These are phyloP conservation scores for Globisporangium cylindrosporum DNA, from an alignment of 352 stramenopile genomes.

Conservation along the genomic window DNA sequence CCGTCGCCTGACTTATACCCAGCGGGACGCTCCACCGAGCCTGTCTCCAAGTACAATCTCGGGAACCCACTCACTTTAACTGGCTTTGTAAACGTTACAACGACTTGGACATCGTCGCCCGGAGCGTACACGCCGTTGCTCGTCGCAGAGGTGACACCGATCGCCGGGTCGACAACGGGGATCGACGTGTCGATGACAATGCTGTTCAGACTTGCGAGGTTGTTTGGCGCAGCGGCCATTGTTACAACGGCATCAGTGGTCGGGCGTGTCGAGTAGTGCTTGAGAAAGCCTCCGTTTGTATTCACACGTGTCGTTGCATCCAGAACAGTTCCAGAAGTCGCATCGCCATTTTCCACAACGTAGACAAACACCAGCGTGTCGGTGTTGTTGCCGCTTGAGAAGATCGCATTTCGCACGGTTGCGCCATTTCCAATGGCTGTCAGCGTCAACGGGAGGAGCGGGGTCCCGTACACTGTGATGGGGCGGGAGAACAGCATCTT, in stretches of 20 bases:
- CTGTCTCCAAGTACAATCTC: slow-evolving; percentile 69
- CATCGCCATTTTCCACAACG: slow-evolving; percentile 56
- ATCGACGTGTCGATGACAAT: slow-evolving; percentile 65
- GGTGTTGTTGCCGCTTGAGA: slow-evolving; percentile 67
- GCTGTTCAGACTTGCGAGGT: slow-evolving; percentile 49
- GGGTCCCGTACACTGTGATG: slow-evolving; percentile 63
- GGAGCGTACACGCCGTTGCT: slow-evolving; percentile 63
- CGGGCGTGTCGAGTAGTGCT: slow-evolving; percentile 62
- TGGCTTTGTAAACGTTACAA: slow-evolving; percentile 77
- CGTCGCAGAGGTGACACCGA: slow-evolving; percentile 53
- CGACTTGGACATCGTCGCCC: slow-evolving; percentile 59
- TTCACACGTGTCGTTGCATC: slow-evolving; percentile 58
- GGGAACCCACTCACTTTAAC: slow-evolving; percentile 65
- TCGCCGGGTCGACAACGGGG: slow-evolving; percentile 45
- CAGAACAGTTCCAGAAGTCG: slow-evolving; percentile 28
- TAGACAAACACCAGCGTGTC: slow-evolving; percentile 69
- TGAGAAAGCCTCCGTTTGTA: slow-evolving; percentile 64
- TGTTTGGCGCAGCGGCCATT: slow-evolving; percentile 44
- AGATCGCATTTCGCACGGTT: slow-evolving; percentile 34
- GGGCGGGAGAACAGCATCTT: slow-evolving; percentile 55
- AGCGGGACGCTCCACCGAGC: slow-evolving; percentile 60
- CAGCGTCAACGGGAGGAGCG: slow-evolving; percentile 46
- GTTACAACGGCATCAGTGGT: slow-evolving; percentile 51
- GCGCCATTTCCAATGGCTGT: slow-evolving; percentile 37
- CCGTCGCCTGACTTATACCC: slow-evolving; percentile 60